Evolutionary conservation across 768 basidiomycete genomes (phyloP).

Genomic region (Lactifluus subvellereus): DNA sequence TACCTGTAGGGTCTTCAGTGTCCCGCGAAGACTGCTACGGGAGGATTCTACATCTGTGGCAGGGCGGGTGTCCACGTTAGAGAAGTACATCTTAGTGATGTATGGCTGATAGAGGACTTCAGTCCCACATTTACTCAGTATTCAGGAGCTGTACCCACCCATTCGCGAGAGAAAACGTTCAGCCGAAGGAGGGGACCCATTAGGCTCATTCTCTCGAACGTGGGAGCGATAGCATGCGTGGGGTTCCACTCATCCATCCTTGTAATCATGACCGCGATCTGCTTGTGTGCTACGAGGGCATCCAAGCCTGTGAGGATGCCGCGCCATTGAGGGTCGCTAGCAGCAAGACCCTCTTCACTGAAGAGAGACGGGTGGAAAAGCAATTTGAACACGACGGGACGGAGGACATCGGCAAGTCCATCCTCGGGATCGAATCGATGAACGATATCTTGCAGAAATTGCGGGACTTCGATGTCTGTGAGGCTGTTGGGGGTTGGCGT

Average conservation of each 20-base stretch:
- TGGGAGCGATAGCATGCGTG: conserved; percentile 46
- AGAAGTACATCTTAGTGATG: conserved; percentile 76
- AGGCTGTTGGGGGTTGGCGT: conserved; percentile 47
- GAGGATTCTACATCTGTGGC: conserved; percentile 75
- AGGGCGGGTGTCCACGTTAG: conserved; percentile 72
- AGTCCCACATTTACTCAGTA: not conserved
- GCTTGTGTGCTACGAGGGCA: conserved; percentile 72
- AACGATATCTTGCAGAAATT: conserved; percentile 79
- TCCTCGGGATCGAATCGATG: conserved; percentile 73
- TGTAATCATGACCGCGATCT: conserved; percentile 76
- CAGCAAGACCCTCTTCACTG: conserved; percentile 62
- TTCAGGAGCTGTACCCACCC: conserved; percentile 45
- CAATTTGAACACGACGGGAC: conserved; percentile 57
- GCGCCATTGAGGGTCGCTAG: conserved; percentile 80
- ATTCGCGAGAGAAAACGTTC: conserved; percentile 84
- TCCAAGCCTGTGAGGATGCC: conserved; percentile 76
- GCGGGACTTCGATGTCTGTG: conserved; percentile 61
- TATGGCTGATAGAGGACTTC: conserved; percentile 47
- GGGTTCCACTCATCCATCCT: conserved; percentile 73
- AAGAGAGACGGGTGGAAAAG: conserved; percentile 61
- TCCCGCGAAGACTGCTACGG: conserved; percentile 78
- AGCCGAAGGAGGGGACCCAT: conserved; percentile 82
- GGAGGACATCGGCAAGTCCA: conserved; percentile 75
- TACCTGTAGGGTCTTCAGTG: conserved; percentile 80
- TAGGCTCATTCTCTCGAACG: conserved; percentile 61